Evolutionary conservation across 2,329 filamentous ascomycete genomes (phyloP).

Genomic region (Paecilomyces dactylethromorphus): DNA sequence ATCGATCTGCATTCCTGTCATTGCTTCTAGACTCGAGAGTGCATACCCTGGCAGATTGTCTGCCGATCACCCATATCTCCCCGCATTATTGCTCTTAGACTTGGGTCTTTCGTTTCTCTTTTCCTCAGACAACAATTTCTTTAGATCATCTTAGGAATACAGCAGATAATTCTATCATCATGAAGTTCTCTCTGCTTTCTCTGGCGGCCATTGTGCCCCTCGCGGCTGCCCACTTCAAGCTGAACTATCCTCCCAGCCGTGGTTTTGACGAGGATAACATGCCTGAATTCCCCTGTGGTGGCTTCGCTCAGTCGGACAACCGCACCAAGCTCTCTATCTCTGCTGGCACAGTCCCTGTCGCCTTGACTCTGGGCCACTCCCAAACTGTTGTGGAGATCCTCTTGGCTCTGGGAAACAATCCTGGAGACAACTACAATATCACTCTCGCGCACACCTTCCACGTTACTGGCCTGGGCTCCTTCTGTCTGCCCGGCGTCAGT

Average conservation of each 20-base stretch:
- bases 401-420: constrained; percentile 46
- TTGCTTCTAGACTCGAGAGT: neutral
- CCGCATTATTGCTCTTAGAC: neutral
- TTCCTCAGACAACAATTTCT: neutral
- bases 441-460: constrained; percentile 57
- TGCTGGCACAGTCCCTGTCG: constrained; percentile 43
- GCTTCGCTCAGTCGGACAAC: constrained; percentile 36
- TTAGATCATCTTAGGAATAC: neutral
- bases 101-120: neutral
- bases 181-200: constrained; percentile 27
- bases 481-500: constrained; percentile 58
- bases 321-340: constrained; percentile 46
- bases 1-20: neutral
- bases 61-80: neutral
- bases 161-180: constrained; percentile 14
- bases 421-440: constrained; percentile 60
- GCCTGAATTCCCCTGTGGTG: constrained; percentile 45
- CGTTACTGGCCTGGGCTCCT: constrained; percentile 55
- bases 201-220: constrained; percentile 38
- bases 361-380: constrained; percentile 47
- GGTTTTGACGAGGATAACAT: constrained; percentile 45
- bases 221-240: constrained; percentile 49
- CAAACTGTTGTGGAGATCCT: constrained; percentile 48
- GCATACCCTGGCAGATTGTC: neutral
- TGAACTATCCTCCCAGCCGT: constrained; percentile 47